Conservation (phyloP, 2,329 filamentous ascomycete genomes). For the Pseudogymnoascus verrucosus region DNA sequence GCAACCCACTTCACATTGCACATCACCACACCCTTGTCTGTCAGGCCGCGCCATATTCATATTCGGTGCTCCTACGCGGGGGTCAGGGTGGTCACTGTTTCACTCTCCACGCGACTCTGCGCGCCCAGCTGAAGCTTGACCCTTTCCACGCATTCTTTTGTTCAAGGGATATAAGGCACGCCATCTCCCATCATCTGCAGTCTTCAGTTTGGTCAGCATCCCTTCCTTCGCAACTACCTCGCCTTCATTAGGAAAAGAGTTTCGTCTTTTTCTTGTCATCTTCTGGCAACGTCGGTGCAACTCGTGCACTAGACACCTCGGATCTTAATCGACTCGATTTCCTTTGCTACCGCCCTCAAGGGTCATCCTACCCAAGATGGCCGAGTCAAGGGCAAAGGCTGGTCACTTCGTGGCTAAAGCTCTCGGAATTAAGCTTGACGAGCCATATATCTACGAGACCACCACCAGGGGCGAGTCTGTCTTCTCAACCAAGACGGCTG, state of each 20-base stretch:
- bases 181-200: slow-evolving; percentile 1
- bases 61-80: neutral
- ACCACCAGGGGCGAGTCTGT: slow-evolving; percentile 71
- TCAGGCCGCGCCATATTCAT: slow-evolving; percentile 2
- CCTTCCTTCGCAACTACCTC: neutral
- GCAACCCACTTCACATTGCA: neutral
- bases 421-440: slow-evolving; percentile 74
- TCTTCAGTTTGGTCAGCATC: neutral
- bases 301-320: neutral
- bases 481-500: slow-evolving; percentile 63
- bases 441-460: slow-evolving; percentile 44
- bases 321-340: neutral
- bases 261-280: neutral
- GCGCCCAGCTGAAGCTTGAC: neutral
- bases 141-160: neutral
- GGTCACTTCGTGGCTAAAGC: slow-evolving; percentile 69
- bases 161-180: slow-evolving; percentile 8
- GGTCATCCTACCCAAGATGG: slow-evolving; percentile 15
- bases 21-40: slow-evolving; percentile 3
- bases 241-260: neutral
- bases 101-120: neutral
- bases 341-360: neutral
- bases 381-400: slow-evolving; percentile 39
- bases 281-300: slow-evolving; percentile 1
- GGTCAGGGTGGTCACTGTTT: slow-evolving; percentile 5